These are phyloP conservation scores for Penicillium sp. DNA, from an alignment of 2,329 filamentous ascomycete species.

Conservation along the genomic window DNA sequence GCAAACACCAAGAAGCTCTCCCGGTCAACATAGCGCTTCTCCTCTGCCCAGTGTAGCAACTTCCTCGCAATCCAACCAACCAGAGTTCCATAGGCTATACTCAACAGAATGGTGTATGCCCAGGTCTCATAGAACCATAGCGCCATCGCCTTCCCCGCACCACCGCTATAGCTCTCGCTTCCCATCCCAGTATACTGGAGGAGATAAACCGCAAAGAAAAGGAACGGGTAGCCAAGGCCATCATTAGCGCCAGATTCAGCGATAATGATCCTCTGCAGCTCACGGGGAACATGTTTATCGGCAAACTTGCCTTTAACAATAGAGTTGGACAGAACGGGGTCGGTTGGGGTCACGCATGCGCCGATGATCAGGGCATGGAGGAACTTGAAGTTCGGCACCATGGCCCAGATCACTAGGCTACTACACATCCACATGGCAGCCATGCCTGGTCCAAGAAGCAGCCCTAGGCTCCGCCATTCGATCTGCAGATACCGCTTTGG, in stretches of 20 bases:
- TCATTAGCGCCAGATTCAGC: slow-evolving; percentile 88
- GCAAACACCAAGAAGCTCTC: slow-evolving; percentile 88
- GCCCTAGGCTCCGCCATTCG: slow-evolving; percentile 73
- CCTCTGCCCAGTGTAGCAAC: slow-evolving; percentile 79
- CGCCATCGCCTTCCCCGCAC: slow-evolving; percentile 66
- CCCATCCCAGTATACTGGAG: slow-evolving; percentile 70
- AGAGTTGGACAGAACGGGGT: slow-evolving; percentile 81
- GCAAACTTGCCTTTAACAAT: slow-evolving; percentile 94
- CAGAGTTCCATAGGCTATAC: slow-evolving; percentile 70
- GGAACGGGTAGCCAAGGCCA: slow-evolving; percentile 82
- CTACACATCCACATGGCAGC: slow-evolving; percentile 80
- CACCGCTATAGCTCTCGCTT: slow-evolving; percentile 57
- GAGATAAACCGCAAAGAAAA: slow-evolving; percentile 80
- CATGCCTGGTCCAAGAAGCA: slow-evolving; percentile 84
- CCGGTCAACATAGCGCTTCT: slow-evolving; percentile 76
- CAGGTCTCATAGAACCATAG: slow-evolving; percentile 84
- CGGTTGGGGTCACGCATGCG: slow-evolving; percentile 88
- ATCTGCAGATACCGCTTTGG: slow-evolving; percentile 76
- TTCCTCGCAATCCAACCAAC: slow-evolving; percentile 82
- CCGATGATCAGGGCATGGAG: slow-evolving; percentile 77
- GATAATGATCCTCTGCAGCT: slow-evolving; percentile 76
- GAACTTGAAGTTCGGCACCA: slow-evolving; percentile 70
- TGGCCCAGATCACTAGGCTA: slow-evolving; percentile 73
- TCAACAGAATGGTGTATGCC: slow-evolving; percentile 79
- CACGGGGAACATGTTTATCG: slow-evolving; percentile 80